Base-by-base conservation (phyloP, 2,329 filamentous ascomycete genomes). In the Fusarium gaditjirri region DNA sequence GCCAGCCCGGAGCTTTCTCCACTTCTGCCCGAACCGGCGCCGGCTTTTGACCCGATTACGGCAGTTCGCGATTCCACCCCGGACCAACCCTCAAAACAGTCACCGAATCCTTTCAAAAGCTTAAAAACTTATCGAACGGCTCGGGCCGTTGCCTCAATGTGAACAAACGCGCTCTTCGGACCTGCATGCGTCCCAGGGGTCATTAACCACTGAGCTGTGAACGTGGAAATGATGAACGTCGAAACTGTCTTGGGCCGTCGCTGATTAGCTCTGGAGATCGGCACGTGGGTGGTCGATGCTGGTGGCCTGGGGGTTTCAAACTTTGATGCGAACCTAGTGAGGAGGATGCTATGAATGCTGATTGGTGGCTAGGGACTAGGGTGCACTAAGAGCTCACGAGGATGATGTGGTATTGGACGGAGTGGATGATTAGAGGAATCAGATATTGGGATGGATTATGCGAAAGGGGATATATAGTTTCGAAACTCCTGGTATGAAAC, bases 201-300 rank as follows among this genome's bases (percentile, higher is more conserved):
- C 49, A 43, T 46, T 44, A 2, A 60, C 71, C 71, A 74, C 23
- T 74, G 42, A 61, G 63, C 17, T 49, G n/a, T n/a, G 23, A 73
- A 73, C 71, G 71, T 73, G 71, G 29, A 44, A 44, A 57, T 50
- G 47, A 44, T 38, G n/a, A n/a, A 44, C 50, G 25, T 43, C 19
- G n/a, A n/a, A 16, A 10, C 39, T 54, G 55, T 64, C 59, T 54
- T 52, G 50, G 57, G 58, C 44, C 50, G 43, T 60, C 57, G 55
- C 29, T 57, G 58, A 71, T 61, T 58, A 62, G 65, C 27, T 62
- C 63, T 61, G 52, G 56, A 21, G 68, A 39, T 57, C 39, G 44
- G 62, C 74, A 76, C 75, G 75, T 76, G 75, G 61, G 58, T 71
- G 55, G 57, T 70, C 50, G 61, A 64, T 65, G 68, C 61, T 66